Conservation (phyloP, 208 protist genomes). For the Porcisia hertigi region DNA sequence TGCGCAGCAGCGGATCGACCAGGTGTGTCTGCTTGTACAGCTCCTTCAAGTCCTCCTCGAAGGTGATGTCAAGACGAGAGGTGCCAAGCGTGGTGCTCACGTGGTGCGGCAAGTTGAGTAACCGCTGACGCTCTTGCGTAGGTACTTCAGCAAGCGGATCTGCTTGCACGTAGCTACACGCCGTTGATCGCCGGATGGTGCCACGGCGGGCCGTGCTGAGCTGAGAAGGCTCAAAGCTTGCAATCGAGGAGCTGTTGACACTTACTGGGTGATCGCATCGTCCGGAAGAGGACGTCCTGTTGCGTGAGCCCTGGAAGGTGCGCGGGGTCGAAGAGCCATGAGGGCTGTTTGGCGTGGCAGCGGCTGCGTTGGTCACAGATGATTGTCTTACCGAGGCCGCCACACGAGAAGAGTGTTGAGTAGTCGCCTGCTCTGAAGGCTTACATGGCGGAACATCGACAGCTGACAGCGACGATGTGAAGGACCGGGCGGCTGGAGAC, state of each 20-base stretch:
- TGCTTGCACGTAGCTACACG: slow-evolving; percentile 5
- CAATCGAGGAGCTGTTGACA: neutral
- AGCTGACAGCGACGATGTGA: neutral
- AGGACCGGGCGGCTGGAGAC: neutral
- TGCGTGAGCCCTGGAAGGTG: neutral
- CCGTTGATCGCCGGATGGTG: slow-evolving; percentile 11
- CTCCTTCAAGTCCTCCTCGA: slow-evolving; percentile 68
- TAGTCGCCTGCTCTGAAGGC: neutral
- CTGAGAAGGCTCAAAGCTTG: slow-evolving; percentile 19
- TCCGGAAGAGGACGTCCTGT: neutral
- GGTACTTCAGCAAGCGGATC: slow-evolving; percentile 22
- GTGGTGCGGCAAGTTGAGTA: slow-evolving; percentile 26
- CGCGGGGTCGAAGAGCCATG: neutral
- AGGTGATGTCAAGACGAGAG: slow-evolving; percentile 52
- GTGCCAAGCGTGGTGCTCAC: slow-evolving; percentile 8
- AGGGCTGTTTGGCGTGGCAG: neutral
- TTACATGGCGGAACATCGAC: neutral
- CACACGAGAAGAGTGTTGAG: neutral
- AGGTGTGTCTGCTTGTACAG: slow-evolving; percentile 55
- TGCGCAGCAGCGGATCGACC: slow-evolving; percentile 51
- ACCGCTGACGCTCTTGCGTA: slow-evolving; percentile 23
- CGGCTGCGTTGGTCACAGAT: neutral
- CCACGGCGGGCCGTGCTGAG: slow-evolving; percentile 27
- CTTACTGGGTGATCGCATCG: neutral
- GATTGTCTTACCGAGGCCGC: neutral